Evolutionary conservation across 2,329 filamentous ascomycete species (phyloP).

Genomic region (Fusarium miscanthi): DNA sequence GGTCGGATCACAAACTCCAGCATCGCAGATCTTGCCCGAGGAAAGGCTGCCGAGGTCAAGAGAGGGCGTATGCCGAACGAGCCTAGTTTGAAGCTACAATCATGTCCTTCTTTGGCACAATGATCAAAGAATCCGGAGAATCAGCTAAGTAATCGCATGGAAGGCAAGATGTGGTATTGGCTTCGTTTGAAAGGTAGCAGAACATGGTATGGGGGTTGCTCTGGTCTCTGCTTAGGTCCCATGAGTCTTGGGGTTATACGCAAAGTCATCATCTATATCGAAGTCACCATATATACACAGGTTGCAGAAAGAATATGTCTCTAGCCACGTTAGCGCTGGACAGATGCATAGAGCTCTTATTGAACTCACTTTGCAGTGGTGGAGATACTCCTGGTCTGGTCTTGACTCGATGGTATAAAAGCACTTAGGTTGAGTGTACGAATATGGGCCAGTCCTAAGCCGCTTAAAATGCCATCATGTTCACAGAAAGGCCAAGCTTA

Average conservation of each 20-base stretch:
- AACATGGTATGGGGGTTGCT: background rate
- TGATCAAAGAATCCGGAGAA: background rate
- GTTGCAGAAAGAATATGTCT: background rate
- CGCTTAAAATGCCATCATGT: background rate
- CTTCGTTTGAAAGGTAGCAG: background rate
- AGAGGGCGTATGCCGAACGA: conserved; percentile 9
- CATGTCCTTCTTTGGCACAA: background rate
- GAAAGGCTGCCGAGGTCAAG: conserved; percentile 30
- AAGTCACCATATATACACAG: background rate
- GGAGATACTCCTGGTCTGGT: background rate
- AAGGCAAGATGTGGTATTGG: background rate
- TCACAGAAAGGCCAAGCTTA: background rate
- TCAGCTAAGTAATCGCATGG: background rate
- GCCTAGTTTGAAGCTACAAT: background rate
- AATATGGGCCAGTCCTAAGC: background rate
- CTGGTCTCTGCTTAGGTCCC: background rate
- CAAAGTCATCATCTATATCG: background rate
- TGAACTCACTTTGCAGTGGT: background rate
- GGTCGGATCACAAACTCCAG: conserved; percentile 9
- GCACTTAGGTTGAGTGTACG: background rate
- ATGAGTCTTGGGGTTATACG: no score
- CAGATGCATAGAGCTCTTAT: background rate
- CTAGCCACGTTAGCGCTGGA: background rate
- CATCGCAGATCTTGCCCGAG: conserved; percentile 36
- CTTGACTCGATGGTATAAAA: background rate